Base-by-base conservation (phyloP, 495 filamentous ascomycete genomes). In the Penicillium paxilli region DNA sequence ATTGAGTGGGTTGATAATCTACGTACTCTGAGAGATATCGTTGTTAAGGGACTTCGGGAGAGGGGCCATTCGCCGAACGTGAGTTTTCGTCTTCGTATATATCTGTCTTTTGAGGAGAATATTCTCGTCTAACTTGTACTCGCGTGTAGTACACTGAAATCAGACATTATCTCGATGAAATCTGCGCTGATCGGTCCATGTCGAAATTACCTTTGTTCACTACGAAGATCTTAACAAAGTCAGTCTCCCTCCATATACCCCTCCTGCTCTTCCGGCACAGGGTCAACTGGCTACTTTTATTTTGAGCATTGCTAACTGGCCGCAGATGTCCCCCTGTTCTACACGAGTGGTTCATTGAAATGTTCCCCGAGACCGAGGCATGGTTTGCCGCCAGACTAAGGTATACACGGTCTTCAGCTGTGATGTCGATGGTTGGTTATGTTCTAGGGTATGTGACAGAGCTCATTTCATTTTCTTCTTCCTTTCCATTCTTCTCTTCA, bases 1-100 rank as follows among this genome's bases (percentile, higher is more conserved):
- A 96, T 99, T 58, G 92, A 99, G 73, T 99, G 94, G 94, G 90
- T 99, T n/a, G 91, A 97, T 58, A 92, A 93, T 24, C 84, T 98
- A 51, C 92, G 91, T 57, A 92, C 94, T 16, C 78, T 98, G 50
- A 89, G 94, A 48, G 94, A 99, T 56, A 96, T 98, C 66, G 75
- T 99, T 41, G 78, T 95, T 45, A 81, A 76, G 48, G 76, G 87
- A 45, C 90, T 97, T 62, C 85, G 84, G 55, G 79, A 89, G 57
- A 87, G 85, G 50, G 83, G 83, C 20, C 79, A 93, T 47, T 28
- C 49, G 63, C 83, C 63, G 69, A 87, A 69, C 58, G 80, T 79
- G 59, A 59, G 72, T 26, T n/a, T n/a, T 37, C 14, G 2, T 38
- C 30, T 32, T 12, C 30, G 30, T 10, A 10, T n/a, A 12, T 32